These are phyloP conservation scores for Akebia trifoliata DNA, from an alignment of 164 flowering plant species.

Conservation along the genomic window DNA sequence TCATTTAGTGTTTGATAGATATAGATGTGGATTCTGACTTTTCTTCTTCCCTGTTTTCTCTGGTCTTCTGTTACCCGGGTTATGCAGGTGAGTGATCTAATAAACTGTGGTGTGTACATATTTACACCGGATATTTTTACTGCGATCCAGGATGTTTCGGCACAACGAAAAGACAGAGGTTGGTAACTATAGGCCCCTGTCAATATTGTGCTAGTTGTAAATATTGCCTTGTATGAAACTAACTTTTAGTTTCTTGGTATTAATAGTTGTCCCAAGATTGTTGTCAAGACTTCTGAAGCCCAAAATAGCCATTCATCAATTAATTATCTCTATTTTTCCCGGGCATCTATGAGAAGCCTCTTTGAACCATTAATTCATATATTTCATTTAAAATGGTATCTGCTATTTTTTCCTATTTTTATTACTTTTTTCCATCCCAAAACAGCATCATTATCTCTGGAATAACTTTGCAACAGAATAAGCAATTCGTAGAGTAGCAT, in stretches of 20 bases:
- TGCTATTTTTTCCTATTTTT: too few relatives aligned
- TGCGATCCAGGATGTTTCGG: constrained; percentile 70
- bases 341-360: too few relatives aligned
- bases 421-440: too few relatives aligned
- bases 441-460: too few relatives aligned
- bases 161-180: constrained; percentile 84
- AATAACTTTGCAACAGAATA: too few relatives aligned
- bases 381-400: too few relatives aligned
- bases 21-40: neutral
- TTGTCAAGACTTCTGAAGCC: too few relatives aligned
- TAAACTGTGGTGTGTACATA: constrained; percentile 91
- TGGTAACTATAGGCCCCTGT: constrained; percentile 9
- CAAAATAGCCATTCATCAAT: too few relatives aligned
- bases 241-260: constrained; percentile 42
- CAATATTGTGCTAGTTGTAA: neutral
- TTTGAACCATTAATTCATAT: too few relatives aligned
- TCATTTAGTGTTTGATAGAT: constrained; percentile 1
- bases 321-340: too few relatives aligned
- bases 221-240: neutral
- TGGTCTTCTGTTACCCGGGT: neutral
- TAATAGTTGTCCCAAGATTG: constrained; percentile 81
- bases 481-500: too few relatives aligned
- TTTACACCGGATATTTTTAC: constrained; percentile 87
- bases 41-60: neutral
- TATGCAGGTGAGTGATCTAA: constrained; percentile 85